Conservation (phyloP, 352 stramenopile genomes). For the Phytophthora sansomeana region DNA sequence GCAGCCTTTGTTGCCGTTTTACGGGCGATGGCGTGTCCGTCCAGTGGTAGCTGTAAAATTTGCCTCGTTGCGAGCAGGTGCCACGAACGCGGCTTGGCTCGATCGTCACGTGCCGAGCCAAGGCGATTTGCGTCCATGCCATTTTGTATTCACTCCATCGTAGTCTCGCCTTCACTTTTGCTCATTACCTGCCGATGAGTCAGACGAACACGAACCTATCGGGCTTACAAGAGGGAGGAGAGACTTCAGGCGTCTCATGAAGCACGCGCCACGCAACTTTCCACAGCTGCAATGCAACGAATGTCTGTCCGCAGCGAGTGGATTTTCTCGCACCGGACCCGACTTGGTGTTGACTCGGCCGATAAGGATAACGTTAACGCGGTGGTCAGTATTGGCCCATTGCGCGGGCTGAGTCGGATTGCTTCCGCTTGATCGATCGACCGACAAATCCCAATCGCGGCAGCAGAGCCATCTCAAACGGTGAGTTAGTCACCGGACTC, state of each 20-base stretch:
- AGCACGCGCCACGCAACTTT: constrained; percentile 1
- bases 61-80: constrained; percentile 19
- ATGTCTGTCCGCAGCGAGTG: constrained; percentile 5
- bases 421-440: constrained; percentile 21
- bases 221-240: too few species aligned
- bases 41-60: constrained; percentile 19
- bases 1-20: constrained; percentile 12
- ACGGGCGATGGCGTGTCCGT: neutral
- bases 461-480: constrained; percentile 7
- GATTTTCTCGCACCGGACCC: constrained; percentile 18
- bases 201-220: neutral
- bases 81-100: constrained; percentile 4
- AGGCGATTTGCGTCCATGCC: constrained; percentile 4
- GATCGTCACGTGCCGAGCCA: constrained; percentile 16
- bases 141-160: neutral
- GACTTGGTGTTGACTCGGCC: constrained; percentile 4
- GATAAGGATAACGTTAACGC: neutral
- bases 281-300: constrained; percentile 12
- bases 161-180: neutral
- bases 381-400: constrained; percentile 8
- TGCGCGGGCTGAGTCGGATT: neutral
- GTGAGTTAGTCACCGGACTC: neutral
- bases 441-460: constrained; percentile 11
- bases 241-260: too few species aligned
- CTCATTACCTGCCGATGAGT: neutral